Evolutionary conservation across 441 rosid species (phyloP).

Genomic region (Flueggea neowawraea): DNA sequence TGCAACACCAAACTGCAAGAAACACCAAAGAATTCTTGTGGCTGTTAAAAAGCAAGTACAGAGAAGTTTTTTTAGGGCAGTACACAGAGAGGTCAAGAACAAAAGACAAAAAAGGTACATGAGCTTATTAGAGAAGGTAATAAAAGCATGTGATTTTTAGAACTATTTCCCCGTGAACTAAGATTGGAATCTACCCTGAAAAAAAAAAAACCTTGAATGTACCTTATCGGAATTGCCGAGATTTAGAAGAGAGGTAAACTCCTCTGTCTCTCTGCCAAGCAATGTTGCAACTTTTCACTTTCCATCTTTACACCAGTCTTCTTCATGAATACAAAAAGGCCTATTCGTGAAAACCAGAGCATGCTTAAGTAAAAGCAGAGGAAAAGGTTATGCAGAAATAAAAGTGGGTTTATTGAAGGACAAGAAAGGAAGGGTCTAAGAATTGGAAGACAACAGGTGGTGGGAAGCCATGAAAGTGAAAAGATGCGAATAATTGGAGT

Average conservation of each 20-base stretch:
- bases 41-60: conserved; percentile 22
- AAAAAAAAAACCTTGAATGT: neutral
- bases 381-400: neutral
- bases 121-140: conserved; percentile 19
- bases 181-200: conserved; percentile 31
- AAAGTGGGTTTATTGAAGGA: too few species aligned
- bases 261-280: too few species aligned
- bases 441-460: conserved; percentile 8
- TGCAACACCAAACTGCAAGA: too few species aligned
- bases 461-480: conserved; percentile 25
- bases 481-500: conserved; percentile 4
- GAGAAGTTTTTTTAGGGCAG: neutral
- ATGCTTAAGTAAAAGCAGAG: neutral
- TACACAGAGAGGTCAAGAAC: conserved; percentile 11
- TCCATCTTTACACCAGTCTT: conserved; percentile 6
- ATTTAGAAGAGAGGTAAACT: too few species aligned
- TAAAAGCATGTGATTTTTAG: conserved; percentile 29
- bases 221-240: too few species aligned
- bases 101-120: conserved; percentile 13
- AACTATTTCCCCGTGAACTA: conserved; percentile 31
- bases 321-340: conserved; percentile 4
- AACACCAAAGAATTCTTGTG: conserved; percentile 6
- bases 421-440: neutral
- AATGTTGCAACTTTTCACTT: conserved; percentile 11
- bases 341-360: too few species aligned